Percentiles rank a stretch among this genome's conserved stretches.
These are phyloP conservation scores for Penicillium roqueforti DNA, from an alignment of 495 filamentous ascomycete genomes.

Conservation along the genomic window DNA sequence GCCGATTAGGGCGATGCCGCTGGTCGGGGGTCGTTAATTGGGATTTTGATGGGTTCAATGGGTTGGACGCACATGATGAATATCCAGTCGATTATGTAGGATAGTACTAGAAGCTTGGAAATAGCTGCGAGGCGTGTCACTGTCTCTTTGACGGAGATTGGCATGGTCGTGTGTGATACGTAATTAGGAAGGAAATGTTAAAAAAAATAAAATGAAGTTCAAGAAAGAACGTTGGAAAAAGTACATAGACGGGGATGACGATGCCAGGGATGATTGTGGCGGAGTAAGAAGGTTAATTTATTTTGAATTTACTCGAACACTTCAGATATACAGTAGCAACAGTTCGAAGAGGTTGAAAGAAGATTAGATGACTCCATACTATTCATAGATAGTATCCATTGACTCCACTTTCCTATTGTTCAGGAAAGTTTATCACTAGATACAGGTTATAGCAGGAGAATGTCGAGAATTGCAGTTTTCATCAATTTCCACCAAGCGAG, in stretches of 20 bases:
- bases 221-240: too few relatives aligned
- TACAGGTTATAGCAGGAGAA: too few relatives aligned
- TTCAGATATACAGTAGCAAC: too few relatives aligned
- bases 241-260: too few relatives aligned
- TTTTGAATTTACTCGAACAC: too few relatives aligned
- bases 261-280: background rate
- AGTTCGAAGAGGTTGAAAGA: too few relatives aligned
- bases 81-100: conserved; percentile 53
- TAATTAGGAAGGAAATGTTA: background rate
- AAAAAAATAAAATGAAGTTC: background rate
- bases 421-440: too few relatives aligned
- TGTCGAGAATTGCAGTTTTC: too few relatives aligned
- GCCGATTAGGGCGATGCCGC: conserved; percentile 45
- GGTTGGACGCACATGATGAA: conserved; percentile 43
- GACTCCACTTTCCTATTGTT: background rate
- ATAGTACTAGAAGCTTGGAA: conserved; percentile 40
- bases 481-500: too few relatives aligned
- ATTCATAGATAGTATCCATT: background rate
- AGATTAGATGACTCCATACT: background rate
- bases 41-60: background rate
- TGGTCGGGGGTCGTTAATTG: conserved; percentile 16
- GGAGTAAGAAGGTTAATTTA: too few relatives aligned
- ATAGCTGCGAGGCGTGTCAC: conserved; percentile 4
- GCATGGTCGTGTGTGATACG: background rate
- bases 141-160: background rate